Conservation (phyloP, 352 stramenopile genomes). For the Phytophthora hybrid region DNA sequence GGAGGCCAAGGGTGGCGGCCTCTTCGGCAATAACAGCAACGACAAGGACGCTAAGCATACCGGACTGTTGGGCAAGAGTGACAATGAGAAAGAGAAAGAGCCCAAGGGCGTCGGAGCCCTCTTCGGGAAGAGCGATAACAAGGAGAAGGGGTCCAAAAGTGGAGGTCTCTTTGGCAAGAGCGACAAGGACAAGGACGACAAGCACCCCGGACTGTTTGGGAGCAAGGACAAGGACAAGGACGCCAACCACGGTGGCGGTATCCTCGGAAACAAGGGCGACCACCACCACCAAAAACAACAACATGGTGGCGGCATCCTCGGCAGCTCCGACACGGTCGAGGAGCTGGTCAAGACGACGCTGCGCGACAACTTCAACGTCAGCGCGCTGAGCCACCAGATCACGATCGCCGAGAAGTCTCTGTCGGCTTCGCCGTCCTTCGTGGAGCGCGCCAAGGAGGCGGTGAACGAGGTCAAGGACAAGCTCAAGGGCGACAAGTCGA, state of each 20-base stretch:
- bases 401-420: slow-evolving; percentile 27
- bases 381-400: slow-evolving; percentile 35
- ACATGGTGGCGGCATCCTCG: slow-evolving; percentile 1
- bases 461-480: slow-evolving; percentile 34
- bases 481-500: slow-evolving; percentile 27
- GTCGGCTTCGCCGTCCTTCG: slow-evolving; percentile 17
- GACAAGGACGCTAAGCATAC: slow-evolving; percentile 13
- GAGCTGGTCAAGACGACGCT: slow-evolving; percentile 31
- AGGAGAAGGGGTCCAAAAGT: neutral
- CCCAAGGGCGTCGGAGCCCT: neutral
- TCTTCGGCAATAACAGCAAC: slow-evolving; percentile 2
- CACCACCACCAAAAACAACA: neutral
- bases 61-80: slow-evolving; percentile 1
- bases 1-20: slow-evolving; percentile 15
- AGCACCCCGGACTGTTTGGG: slow-evolving; percentile 10
- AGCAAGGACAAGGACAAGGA: slow-evolving; percentile 25
- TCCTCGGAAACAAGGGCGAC: slow-evolving; percentile 13
- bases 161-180: neutral
- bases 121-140: slow-evolving; percentile 8
- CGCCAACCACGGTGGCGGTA: neutral
- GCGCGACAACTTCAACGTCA: slow-evolving; percentile 31
- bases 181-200: slow-evolving; percentile 22
- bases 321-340: slow-evolving; percentile 32
- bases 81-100: slow-evolving; percentile 7
- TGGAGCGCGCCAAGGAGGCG: slow-evolving; percentile 34